phyloP scores from a whole-genome alignment of 2,329 filamentous ascomycete genomes.

The Pseudogymnoascus sp. region DNA sequence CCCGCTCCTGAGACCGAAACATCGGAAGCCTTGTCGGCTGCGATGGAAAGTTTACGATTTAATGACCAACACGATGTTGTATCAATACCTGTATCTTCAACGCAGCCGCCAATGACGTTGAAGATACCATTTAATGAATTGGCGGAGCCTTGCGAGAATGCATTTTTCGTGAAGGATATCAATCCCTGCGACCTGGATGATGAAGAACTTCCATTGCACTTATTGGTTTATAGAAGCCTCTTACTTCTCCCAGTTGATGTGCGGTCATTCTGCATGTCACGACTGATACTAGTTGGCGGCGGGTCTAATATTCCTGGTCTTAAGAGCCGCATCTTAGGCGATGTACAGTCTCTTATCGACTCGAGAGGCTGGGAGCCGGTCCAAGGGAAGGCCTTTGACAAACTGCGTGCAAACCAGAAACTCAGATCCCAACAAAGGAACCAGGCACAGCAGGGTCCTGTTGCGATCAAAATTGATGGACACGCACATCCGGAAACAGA shows the following conservation, averaged over 20 bases:
- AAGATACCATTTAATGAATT: conserved; percentile 62
- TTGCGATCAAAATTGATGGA: not conserved
- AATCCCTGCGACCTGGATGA: conserved; percentile 63
- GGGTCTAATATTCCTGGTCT: conserved; percentile 72
- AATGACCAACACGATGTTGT: conserved; percentile 23
- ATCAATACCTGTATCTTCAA: conserved; percentile 36
- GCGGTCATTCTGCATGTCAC: conserved; percentile 76
- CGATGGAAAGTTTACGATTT: conserved; percentile 50
- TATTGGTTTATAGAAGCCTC: conserved; percentile 68
- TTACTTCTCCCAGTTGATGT: conserved; percentile 72
- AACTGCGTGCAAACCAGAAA: conserved; percentile 31
- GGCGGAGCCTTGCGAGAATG: conserved; percentile 64
- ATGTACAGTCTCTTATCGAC: conserved; percentile 59
- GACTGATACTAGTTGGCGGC: conserved; percentile 79
- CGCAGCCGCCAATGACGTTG: conserved; percentile 43
- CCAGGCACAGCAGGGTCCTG: not conserved
- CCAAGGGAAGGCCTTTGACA: conserved; percentile 57
- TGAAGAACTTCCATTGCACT: conserved; percentile 70
- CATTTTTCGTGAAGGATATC: conserved; percentile 58
- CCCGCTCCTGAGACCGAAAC: not conserved
- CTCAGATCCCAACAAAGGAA: conserved; percentile 3
- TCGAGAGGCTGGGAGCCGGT: conserved; percentile 70
- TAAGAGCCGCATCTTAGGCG: conserved; percentile 65
- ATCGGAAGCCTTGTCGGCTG: conserved; percentile 37
- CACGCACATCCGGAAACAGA: conserved; percentile 19